phyloP scores from a whole-genome alignment of 805 yeast genomes.

The Hagleromyces aurorensis region DNA sequence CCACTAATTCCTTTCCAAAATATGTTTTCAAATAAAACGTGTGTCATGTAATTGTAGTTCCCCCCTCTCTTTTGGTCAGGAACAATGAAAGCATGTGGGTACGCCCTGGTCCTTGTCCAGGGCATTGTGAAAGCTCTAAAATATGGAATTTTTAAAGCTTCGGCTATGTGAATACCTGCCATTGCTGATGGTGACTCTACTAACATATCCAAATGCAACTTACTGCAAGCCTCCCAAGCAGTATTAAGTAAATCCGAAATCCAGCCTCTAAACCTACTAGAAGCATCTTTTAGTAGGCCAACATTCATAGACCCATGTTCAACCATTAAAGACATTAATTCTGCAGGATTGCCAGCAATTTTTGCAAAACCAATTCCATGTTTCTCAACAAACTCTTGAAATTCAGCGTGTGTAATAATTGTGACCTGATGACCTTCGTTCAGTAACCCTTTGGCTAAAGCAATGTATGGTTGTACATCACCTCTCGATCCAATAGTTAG shows the following conservation, averaged over 20 bases:
- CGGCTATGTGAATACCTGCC: constrained; percentile 94
- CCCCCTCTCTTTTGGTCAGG: constrained; percentile 94
- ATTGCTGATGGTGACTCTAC: constrained; percentile 96
- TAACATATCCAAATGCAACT: constrained; percentile 52
- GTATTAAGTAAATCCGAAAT: constrained; percentile 60
- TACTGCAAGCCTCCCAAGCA: constrained; percentile 84
- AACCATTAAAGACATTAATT: constrained; percentile 87
- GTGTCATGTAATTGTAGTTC: constrained; percentile 84
- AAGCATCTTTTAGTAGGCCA: constrained; percentile 75
- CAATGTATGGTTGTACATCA: constrained; percentile 94
- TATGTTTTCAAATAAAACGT: constrained; percentile 85
- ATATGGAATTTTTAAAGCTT: constrained; percentile 81
- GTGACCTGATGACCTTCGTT: constrained; percentile 78
- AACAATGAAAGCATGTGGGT: constrained; percentile 92
- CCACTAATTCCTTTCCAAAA: constrained; percentile 89
- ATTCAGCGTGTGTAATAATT: constrained; percentile 82
- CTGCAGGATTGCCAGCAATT: constrained; percentile 90
- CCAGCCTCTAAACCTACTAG: constrained; percentile 74
- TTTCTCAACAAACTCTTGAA: constrained; percentile 60
- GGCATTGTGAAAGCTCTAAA: constrained; percentile 98
- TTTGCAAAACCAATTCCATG: constrained; percentile 63
- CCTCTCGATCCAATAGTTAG: constrained; percentile 93
- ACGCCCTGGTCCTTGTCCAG: constrained; percentile 92
- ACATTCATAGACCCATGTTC: constrained; percentile 83
- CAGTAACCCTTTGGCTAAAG: constrained; percentile 70